Evolutionary conservation across 306 rosid species (phyloP), one percentile per base, ranked within the genome.

Genomic region (Inga oerstediana): DNA sequence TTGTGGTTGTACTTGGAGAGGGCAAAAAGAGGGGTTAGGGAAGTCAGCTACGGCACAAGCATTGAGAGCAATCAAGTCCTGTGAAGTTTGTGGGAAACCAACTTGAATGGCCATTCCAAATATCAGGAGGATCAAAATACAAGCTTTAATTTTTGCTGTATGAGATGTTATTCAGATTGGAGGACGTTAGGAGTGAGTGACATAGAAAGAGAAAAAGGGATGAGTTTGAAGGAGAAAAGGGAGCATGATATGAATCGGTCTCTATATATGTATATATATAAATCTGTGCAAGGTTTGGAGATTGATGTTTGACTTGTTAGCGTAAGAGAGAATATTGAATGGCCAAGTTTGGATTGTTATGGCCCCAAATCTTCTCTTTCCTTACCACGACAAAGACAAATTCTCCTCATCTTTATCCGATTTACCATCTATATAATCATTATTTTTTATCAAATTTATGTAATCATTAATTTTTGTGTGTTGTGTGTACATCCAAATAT

Each of bases 31-130:
- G 27, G 39, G 15, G 5, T 15, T 58, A 59, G 49, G 8, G 54
- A 71, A 71, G 10, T 19, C 54, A 20, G 19, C 8, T 7, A 7
- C 24, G 11, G 8, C 51, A 70, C 30, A 20, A 20, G 32, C 52
- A 70, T 70, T 15, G 49, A 39, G 54, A n/a, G 20, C 12, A 37
- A 32, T 41, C 32, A 52, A 37, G 24, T 79, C 76, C 24, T 72
- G 58, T 8, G 86, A 71, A 0, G 17, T 77, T 59, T 59, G 66
- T 5, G 51, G 20, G 69, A 82, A 56, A 0, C 20, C 72, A 37
- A 65, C 93, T 62, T 93, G 89, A 73, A 90, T 85, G 1, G 97
- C 92, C 98, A 93, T 91, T 3, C 20, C 39, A 8, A 56, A 20
- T 19, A n/a, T 4, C 62, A 56, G 61, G 62, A 19, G 24, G 59